A percentile compares a stretch with the other conserved stretches of the same genome.
Evolutionary conservation across 192 early-diverging fungal species (phyloP).

Genomic region (Globomyces pollinis-pini): DNA sequence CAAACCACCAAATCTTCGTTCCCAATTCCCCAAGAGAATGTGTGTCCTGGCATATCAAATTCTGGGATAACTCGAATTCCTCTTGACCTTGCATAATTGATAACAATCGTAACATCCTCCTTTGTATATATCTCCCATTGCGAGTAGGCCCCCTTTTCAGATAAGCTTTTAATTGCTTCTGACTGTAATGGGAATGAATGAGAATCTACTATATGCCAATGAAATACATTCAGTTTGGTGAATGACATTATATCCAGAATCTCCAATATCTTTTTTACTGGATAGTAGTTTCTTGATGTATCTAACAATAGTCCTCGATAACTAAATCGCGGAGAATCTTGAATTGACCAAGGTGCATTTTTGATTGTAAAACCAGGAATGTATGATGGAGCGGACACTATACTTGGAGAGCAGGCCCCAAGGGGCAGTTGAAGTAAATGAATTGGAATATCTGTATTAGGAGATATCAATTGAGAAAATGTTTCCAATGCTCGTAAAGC

Average conservation of each 20-base stretch:
- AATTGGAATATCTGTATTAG: neutral
- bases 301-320: slow-evolving; percentile 29
- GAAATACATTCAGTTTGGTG: slow-evolving; percentile 23
- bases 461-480: neutral
- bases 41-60: slow-evolving; percentile 82
- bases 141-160: slow-evolving; percentile 55
- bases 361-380: neutral
- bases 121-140: slow-evolving; percentile 59
- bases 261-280: slow-evolving; percentile 15
- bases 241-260: slow-evolving; percentile 18
- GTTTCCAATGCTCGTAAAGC: neutral
- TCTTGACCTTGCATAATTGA: slow-evolving; percentile 61
- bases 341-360: neutral
- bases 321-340: slow-evolving; percentile 15
- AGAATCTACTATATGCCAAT: slow-evolving; percentile 37
- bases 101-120: slow-evolving; percentile 56
- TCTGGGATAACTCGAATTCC: slow-evolving; percentile 88
- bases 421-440: neutral
- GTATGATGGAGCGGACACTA: neutral
- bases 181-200: slow-evolving; percentile 10
- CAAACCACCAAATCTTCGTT: neutral
- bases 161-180: neutral
- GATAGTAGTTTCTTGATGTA: slow-evolving; percentile 28
- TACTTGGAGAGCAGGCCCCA: too few relatives aligned
- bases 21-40: slow-evolving; percentile 10